Evolutionary conservation across 345 rosid species (phyloP), one percentile per base, ranked within the genome.

Genomic region (Aquilaria sinensis): DNA sequence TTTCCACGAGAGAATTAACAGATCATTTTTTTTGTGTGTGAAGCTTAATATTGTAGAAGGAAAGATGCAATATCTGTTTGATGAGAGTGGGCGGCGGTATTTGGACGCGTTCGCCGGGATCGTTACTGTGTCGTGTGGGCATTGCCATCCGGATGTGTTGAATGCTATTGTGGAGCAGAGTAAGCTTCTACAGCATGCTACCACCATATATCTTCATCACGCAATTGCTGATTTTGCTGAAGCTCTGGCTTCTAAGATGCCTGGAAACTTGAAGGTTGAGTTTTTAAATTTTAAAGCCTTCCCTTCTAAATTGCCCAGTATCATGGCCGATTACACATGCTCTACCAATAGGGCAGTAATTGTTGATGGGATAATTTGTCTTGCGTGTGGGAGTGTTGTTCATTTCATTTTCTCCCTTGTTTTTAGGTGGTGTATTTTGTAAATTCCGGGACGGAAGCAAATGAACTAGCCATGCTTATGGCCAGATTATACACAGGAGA

Each of bases 21-120:
- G 31, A 41, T 43, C 3, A 2, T 33, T 58, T 48, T 37, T 47
- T 3, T 23, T 48, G 54, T 63, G 51, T 51, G 31, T 58, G 33
- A 65, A 93, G 97, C 67, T 94, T 60, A 94, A 90, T 65, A 94
- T 94, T 15, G 97, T 90, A 2, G 96, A 94, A 81, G 99, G 98
- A 60, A 94, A 88, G 81, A 94, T 94, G 99, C 97, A 90, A 31
- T 94, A 94, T 64, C 58, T 94, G 84, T 90, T 78, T 71, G 99
- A 94, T 66, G 97, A 94, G 72, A 72, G 29, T 15, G 95, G 99
- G 57, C 77, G 61, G 81, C 72, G 94, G 11, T 94, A 88, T 62
- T 75, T 94, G 10, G 96, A 94, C 68, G 96, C 89, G 9, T 86
- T 90, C 73, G 97, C 99, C 58, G 97, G 97, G 23, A 83, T 90